These are phyloP conservation scores for Naganishia randhawae DNA, from an alignment of 768 basidiomycete genomes.

Conservation along the genomic window DNA sequence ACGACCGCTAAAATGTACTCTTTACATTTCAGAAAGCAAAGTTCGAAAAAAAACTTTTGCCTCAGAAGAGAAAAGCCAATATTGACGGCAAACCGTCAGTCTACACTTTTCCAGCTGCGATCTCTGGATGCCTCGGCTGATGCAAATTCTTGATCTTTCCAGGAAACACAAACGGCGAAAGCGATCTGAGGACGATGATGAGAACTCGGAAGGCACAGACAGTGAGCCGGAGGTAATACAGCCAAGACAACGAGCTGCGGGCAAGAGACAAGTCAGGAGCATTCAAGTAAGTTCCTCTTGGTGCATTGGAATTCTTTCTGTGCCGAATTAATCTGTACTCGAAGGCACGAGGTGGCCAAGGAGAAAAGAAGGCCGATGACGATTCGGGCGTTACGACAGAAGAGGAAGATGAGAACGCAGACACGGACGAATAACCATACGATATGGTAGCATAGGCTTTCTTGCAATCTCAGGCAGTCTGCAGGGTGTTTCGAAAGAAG, in stretches of 20 bases:
- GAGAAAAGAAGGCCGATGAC: slow-evolving; percentile 28
- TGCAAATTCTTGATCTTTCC: not conserved
- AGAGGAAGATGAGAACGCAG: slow-evolving; percentile 35
- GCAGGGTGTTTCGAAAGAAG: not conserved
- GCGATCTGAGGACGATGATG: not conserved
- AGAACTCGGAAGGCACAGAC: not conserved
- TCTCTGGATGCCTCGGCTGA: not conserved
- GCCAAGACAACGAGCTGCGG: slow-evolving; percentile 17
- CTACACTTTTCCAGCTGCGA: not conserved
- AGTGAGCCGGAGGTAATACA: slow-evolving; percentile 15
- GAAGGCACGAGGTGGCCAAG: slow-evolving; percentile 17
- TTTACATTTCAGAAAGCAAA: not conserved
- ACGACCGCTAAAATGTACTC: not conserved
- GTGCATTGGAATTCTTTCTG: too few species aligned
- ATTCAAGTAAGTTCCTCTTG: slow-evolving; percentile 5
- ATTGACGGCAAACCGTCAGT: not conserved
- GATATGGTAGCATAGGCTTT: not conserved
- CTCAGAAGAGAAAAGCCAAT: slow-evolving; percentile 8
- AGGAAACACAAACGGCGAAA: slow-evolving; percentile 17
- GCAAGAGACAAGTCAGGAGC: slow-evolving; percentile 17
- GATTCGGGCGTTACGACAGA: slow-evolving; percentile 18
- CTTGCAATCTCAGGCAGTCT: not conserved
- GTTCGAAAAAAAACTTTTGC: slow-evolving; percentile 5
- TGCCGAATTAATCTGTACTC: not conserved
- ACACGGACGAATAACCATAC: slow-evolving; percentile 33